phyloP scores from a whole-genome alignment of 2,329 filamentous ascomycete genomes.

The Chaetomium strumarium region DNA sequence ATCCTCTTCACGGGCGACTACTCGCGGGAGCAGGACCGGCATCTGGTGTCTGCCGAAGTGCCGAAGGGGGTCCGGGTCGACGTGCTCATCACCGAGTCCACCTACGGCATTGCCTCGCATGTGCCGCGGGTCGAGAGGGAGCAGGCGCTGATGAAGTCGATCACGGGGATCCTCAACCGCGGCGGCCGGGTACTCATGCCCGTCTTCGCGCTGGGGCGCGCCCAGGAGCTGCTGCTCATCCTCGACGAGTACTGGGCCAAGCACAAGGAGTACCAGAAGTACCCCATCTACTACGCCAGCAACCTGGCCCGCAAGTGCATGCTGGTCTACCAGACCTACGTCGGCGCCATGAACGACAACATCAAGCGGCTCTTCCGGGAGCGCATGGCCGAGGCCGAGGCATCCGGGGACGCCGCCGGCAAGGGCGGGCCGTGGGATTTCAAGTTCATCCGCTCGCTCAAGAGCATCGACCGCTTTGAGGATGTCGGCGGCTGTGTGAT shows the following conservation, averaged over 20 bases:
- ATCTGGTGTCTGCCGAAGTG: conserved; percentile 89
- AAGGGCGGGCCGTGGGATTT: conserved; percentile 96
- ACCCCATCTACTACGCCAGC: conserved; percentile 95
- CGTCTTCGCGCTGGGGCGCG: conserved; percentile 88
- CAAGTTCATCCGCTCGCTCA: conserved; percentile 84
- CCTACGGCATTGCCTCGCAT: conserved; percentile 92
- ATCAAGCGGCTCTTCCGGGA: conserved; percentile 94
- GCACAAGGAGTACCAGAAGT: conserved; percentile 80
- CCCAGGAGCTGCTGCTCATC: conserved; percentile 89
- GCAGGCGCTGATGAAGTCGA: conserved; percentile 89
- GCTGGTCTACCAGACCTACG: conserved; percentile 97
- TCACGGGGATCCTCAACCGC: conserved; percentile 83
- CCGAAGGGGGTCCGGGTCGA: conserved; percentile 87
- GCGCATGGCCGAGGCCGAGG: conserved; percentile 84
- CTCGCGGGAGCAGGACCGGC: conserved; percentile 88
- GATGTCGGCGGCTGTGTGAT: conserved; percentile 95
- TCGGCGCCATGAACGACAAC: conserved; percentile 98
- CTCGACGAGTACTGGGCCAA: conserved; percentile 95
- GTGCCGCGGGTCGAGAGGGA: conserved; percentile 87
- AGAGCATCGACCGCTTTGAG: conserved; percentile 91
- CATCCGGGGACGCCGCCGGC: conserved; percentile 64
- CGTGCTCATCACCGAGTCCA: conserved; percentile 94
- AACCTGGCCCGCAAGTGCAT: conserved; percentile 95
- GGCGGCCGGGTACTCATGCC: conserved; percentile 91
- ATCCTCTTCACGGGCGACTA: conserved; percentile 98